These are phyloP conservation scores for Vitis labrusca DNA, from an alignment of 164 flowering plant genomes.

Conservation along the genomic window DNA sequence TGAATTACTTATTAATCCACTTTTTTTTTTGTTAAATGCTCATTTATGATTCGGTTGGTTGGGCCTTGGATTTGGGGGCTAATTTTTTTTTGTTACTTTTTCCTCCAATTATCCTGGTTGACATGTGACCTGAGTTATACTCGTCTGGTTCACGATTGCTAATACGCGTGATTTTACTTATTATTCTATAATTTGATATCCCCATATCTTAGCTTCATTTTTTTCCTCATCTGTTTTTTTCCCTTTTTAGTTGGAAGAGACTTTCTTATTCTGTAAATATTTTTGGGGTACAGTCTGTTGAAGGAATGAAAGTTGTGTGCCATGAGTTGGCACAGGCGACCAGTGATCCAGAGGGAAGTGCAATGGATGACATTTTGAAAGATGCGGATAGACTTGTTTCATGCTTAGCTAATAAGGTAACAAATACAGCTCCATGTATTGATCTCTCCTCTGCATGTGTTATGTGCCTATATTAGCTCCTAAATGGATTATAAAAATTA, in stretches of 20 bases:
- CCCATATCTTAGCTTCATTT: background rate
- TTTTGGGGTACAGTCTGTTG: conserved; percentile 72
- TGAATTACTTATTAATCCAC: background rate
- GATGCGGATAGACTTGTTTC: conserved; percentile 94
- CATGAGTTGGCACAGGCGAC: conserved; percentile 87
- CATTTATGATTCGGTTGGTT: background rate
- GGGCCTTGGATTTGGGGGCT: background rate
- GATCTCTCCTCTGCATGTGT: background rate
- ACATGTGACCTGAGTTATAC: background rate
- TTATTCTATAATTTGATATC: background rate
- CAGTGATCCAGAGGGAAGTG: conserved; percentile 78
- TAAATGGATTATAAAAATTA: background rate
- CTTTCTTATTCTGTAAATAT: background rate
- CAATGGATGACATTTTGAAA: conserved; percentile 78
- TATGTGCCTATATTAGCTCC: too few species aligned
- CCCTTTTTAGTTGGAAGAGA: background rate
- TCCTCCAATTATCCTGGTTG: background rate
- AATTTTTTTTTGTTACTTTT: background rate
- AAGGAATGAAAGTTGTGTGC: conserved; percentile 98
- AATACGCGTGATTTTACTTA: background rate
- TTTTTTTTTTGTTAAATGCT: background rate
- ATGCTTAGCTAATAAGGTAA: conserved; percentile 87
- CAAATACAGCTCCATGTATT: too few species aligned
- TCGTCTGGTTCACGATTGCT: too few species aligned
- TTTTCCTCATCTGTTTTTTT: background rate